These are phyloP conservation scores for Boletus insuetus DNA, from an alignment of 768 basidiomycete genomes.

Conservation along the genomic window DNA sequence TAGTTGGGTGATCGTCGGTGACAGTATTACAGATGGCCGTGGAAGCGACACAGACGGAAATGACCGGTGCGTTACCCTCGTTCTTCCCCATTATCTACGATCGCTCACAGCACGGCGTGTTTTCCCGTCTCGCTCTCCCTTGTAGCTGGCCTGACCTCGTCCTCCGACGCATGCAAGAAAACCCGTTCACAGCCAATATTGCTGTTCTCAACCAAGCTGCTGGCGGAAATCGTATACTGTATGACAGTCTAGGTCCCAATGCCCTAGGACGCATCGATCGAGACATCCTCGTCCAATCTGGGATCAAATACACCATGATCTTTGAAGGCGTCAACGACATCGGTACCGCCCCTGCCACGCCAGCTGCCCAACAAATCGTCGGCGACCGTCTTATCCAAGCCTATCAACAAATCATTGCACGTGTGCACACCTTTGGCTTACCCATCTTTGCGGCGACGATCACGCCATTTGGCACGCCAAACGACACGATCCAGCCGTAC, in stretches of 20 bases:
- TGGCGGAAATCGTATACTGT: not conserved
- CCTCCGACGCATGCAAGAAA: slow-evolving; percentile 3
- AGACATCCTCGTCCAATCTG: slow-evolving; percentile 1
- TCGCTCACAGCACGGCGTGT: not conserved
- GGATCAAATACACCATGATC: slow-evolving; percentile 6
- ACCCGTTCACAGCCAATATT: not conserved
- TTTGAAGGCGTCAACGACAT: slow-evolving; percentile 13
- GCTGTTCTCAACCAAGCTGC: not conserved
- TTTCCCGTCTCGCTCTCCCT: no score
- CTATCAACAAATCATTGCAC: not conserved
- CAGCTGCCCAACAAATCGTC: not conserved
- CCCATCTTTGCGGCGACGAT: slow-evolving; percentile 7
- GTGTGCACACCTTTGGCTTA: not conserved
- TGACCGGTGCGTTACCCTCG: not conserved
- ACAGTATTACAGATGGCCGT: slow-evolving; percentile 3
- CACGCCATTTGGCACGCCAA: not conserved
- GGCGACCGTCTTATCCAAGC: slow-evolving; percentile 7
- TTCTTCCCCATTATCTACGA: not conserved
- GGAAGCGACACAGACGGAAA: slow-evolving; percentile 4
- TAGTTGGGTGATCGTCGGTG: slow-evolving; percentile 2
- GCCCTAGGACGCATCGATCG: not conserved
- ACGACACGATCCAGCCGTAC: not conserved
- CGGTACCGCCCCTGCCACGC: not conserved
- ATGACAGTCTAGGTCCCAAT: not conserved
- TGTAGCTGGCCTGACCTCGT: slow-evolving; percentile 2